phyloP scores from a whole-genome alignment of 495 filamentous ascomycete species.

The Entonaema liquescens region DNA sequence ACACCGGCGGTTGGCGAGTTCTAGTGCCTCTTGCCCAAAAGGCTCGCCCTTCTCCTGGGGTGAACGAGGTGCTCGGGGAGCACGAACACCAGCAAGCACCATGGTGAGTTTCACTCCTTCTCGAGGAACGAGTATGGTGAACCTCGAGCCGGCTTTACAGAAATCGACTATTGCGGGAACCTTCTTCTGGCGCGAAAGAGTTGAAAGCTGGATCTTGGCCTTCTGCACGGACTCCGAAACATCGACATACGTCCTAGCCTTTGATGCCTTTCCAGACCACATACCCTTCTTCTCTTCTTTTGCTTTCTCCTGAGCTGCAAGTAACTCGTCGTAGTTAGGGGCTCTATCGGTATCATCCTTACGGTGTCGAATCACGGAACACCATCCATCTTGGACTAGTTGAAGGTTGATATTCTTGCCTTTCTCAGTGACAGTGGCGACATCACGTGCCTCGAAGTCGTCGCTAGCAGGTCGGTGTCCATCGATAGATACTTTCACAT shows the following conservation, averaged over 20 bases:
- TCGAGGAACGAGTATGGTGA: constrained; percentile 89
- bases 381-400: constrained; percentile 90
- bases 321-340: constrained; percentile 90
- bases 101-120: constrained; percentile 96
- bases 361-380: constrained; percentile 91
- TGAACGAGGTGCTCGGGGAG: constrained; percentile 83
- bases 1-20: constrained; percentile 84
- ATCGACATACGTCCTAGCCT: constrained; percentile 81
- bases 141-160: constrained; percentile 94
- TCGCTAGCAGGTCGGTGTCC: constrained; percentile 90
- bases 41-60: constrained; percentile 86
- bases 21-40: constrained; percentile 92
- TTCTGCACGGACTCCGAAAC: constrained; percentile 93
- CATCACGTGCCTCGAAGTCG: constrained; percentile 92
- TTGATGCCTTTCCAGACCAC: constrained; percentile 86
- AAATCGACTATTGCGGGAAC: constrained; percentile 97
- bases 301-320: constrained; percentile 87
- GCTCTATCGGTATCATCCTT: constrained; percentile 92
- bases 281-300: constrained; percentile 87
- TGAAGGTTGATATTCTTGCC: constrained; percentile 87
- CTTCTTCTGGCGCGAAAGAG: constrained; percentile 86
- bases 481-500: constrained; percentile 85
- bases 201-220: constrained; percentile 89
- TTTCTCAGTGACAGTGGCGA: constrained; percentile 82
- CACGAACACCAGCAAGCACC: constrained; percentile 91